phyloP scores from a whole-genome alignment of 1,139 yeast species.

The Saccharomyces hybrid region DNA sequence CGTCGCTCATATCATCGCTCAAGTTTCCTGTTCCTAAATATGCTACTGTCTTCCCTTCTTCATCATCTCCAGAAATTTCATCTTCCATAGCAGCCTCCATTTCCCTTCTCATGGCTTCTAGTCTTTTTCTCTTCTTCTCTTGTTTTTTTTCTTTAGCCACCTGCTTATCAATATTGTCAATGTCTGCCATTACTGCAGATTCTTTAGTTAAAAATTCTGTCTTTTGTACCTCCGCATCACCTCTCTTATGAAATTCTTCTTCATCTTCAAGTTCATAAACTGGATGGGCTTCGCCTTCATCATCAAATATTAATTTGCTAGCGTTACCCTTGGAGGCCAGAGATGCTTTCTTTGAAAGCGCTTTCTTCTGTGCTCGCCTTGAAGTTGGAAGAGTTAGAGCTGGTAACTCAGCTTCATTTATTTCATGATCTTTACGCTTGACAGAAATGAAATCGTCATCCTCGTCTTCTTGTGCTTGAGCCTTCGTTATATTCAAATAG shows the following conservation, averaged over 20 bases:
- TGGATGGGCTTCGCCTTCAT: constrained; percentile 90
- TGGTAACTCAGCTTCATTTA: constrained; percentile 60
- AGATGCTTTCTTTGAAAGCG: constrained; percentile 76
- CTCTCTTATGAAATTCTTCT: constrained; percentile 72
- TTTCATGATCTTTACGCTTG: constrained; percentile 66
- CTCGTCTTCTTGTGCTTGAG: constrained; percentile 39
- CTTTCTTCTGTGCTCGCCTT: constrained; percentile 80
- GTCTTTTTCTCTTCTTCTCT: constrained; percentile 84
- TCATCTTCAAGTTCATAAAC: constrained; percentile 87
- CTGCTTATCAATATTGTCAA: constrained; percentile 71
- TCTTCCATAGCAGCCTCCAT: constrained; percentile 33
- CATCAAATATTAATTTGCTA: constrained; percentile 80
- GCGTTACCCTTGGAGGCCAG: constrained; percentile 60
- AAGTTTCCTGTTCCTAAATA: constrained; percentile 32
- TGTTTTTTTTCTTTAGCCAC: constrained; percentile 76
- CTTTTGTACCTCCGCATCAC: constrained; percentile 68
- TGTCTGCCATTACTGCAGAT: constrained; percentile 55
- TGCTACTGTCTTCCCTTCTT: constrained; percentile 19
- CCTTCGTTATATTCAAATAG: constrained; percentile 59
- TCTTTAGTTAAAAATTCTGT: constrained; percentile 60
- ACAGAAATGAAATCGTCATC: constrained; percentile 77
- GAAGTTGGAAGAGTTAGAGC: constrained; percentile 58
- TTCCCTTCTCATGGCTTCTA: constrained; percentile 67
- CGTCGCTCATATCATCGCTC: constrained; percentile 37
- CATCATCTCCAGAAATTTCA: constrained; percentile 31